phyloP scores from a whole-genome alignment of 2,329 filamentous ascomycete species.

The Apiospora aurea region DNA sequence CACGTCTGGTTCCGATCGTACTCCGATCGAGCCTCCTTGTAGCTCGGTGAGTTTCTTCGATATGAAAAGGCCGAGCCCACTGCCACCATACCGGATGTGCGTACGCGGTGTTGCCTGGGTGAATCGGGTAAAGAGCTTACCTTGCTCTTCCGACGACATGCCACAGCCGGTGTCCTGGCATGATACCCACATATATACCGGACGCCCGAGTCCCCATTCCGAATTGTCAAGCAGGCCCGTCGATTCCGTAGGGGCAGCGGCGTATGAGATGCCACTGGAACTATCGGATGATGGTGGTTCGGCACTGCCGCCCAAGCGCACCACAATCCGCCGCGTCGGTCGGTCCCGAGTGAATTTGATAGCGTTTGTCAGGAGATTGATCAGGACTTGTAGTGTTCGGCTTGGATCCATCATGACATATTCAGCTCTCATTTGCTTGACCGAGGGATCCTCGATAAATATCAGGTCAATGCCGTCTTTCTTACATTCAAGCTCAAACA shows the following conservation, averaged over 20 bases:
- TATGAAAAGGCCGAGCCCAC: conserved; percentile 77
- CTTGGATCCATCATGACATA: conserved; percentile 81
- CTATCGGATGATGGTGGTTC: conserved; percentile 51
- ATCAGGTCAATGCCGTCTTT: conserved; percentile 76
- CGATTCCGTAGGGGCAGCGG: conserved; percentile 48
- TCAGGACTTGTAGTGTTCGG: conserved; percentile 76
- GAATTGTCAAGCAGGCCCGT: conserved; percentile 56
- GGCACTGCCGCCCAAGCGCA: conserved; percentile 69
- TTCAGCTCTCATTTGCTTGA: conserved; percentile 67
- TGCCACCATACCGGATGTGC: conserved; percentile 77
- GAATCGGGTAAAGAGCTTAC: conserved; percentile 72
- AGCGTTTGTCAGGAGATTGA: conserved; percentile 75
- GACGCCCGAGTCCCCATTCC: conserved; percentile 76
- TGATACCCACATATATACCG: conserved; percentile 75
- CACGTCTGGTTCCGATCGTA: conserved; percentile 69
- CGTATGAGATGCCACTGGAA: conserved; percentile 54
- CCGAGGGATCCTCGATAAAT: conserved; percentile 72
- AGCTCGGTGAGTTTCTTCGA: conserved; percentile 77
- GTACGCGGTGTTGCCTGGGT: conserved; percentile 73
- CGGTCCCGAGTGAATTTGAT: conserved; percentile 71
- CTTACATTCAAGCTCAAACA: conserved; percentile 79
- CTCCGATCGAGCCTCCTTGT: conserved; percentile 80
- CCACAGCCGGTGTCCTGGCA: conserved; percentile 76
- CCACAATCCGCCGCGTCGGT: conserved; percentile 63
- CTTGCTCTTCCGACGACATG: conserved; percentile 68